Conservation (phyloP, 1,284 basidiomycete species). For the Cutaneotrichosporon sp. region DNA sequence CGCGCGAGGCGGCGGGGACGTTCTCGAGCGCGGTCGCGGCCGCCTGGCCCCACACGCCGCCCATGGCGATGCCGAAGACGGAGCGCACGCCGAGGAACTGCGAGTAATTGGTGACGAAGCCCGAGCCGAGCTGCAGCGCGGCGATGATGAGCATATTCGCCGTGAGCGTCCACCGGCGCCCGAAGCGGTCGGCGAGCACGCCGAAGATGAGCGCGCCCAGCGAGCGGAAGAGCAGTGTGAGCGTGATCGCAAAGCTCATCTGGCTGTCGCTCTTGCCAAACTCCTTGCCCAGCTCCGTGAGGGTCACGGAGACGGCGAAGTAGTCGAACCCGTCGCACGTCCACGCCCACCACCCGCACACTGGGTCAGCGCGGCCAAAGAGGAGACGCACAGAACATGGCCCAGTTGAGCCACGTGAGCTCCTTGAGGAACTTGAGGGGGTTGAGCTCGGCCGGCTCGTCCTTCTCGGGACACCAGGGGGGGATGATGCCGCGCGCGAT, state of each 20-base stretch:
- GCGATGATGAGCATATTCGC: conserved; percentile 70
- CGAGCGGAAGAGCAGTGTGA: conserved; percentile 89
- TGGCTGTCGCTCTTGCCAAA: conserved; percentile 29
- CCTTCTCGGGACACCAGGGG: conserved; percentile 16
- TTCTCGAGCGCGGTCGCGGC: conserved; percentile 67
- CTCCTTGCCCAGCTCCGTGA: conserved; percentile 13
- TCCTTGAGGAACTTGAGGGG: conserved; percentile 51
- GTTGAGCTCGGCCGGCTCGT: conserved; percentile 34
- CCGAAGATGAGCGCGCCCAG: conserved; percentile 81
- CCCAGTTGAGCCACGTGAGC: conserved; percentile 57
- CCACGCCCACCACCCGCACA: conserved; percentile 59
- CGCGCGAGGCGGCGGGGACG: conserved; percentile 81
- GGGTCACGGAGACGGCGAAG: conserved; percentile 20
- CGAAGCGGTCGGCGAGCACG: conserved; percentile 73
- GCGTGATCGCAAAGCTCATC: conserved; percentile 74
- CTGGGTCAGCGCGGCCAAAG: conserved; percentile 59
- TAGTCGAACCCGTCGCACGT: conserved; percentile 45
- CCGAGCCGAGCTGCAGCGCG: conserved; percentile 71
- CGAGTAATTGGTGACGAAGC: conserved; percentile 55
- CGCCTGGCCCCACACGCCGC: conserved; percentile 56
- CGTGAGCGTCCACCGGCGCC: conserved; percentile 81
- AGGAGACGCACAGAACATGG: conserved; percentile 59
- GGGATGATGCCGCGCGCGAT: conserved; percentile 41
- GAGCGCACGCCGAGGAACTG: conserved; percentile 59
- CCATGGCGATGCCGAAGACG: conserved; percentile 86